These are phyloP conservation scores for Capronia epimyces DNA, from an alignment of 2,329 filamentous ascomycete genomes.

Conservation along the genomic window DNA sequence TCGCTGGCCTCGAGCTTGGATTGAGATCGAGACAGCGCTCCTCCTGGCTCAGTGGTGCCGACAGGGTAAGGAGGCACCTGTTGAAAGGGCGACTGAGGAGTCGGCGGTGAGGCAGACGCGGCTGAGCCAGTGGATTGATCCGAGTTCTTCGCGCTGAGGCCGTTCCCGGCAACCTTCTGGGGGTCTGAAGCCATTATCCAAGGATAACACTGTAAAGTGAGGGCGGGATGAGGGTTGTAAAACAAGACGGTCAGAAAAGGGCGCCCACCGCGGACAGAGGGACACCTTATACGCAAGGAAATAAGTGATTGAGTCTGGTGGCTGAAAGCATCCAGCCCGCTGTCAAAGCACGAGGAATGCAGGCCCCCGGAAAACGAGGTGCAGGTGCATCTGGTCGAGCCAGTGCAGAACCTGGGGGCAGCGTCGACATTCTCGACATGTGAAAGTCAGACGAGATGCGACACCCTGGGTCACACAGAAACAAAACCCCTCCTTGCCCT, in stretches of 20 bases:
- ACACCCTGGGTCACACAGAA: neutral
- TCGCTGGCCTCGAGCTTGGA: slow-evolving; percentile 9
- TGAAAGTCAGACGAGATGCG: neutral
- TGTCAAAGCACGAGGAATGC: neutral
- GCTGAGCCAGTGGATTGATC: neutral
- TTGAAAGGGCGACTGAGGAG: slow-evolving; percentile 1
- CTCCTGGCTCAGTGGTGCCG: slow-evolving; percentile 5
- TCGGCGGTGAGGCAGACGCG: neutral
- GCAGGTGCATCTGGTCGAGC: neutral
- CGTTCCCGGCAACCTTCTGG: slow-evolving; percentile 8
- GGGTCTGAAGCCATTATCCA: slow-evolving; percentile 1
- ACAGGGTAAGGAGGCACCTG: slow-evolving; percentile 6
- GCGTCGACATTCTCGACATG: neutral
- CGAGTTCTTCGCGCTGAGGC: neutral
- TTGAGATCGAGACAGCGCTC: slow-evolving; percentile 3
- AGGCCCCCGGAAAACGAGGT: neutral
- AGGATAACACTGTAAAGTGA: neutral
- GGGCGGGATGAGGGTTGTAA: neutral
- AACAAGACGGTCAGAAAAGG: neutral
- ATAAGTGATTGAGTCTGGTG: too few relatives aligned
- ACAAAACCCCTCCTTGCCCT: too few relatives aligned
- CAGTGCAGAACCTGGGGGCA: neutral
- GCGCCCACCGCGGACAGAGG: neutral
- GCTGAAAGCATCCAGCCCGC: neutral
- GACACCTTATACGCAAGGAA: too few relatives aligned